A percentile compares a stretch with the other conserved stretches of the same genome.
Conservation (phyloP, 352 stramenopile species). For the Phytophthora pisi region DNA sequence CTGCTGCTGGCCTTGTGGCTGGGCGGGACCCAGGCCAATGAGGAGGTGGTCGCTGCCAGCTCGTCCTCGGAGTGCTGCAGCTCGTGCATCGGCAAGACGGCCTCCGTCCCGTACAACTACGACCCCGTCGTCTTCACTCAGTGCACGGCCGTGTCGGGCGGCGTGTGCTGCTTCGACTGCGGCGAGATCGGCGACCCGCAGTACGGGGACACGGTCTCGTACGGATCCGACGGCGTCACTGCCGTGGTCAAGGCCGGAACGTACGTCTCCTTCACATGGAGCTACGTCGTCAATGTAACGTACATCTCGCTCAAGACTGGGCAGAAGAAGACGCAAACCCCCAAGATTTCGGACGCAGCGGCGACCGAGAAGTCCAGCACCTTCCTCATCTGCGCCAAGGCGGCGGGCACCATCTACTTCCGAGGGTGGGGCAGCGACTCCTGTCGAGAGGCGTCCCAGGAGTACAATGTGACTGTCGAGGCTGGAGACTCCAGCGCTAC, state of each 20-base stretch:
- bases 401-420: slow-evolving; percentile 58
- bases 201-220: slow-evolving; percentile 41
- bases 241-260: slow-evolving; percentile 52
- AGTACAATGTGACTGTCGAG: slow-evolving; percentile 53
- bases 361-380: slow-evolving; percentile 43
- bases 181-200: slow-evolving; percentile 40
- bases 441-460: slow-evolving; percentile 54
- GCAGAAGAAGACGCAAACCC: slow-evolving; percentile 75
- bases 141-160: slow-evolving; percentile 47
- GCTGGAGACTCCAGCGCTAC: slow-evolving; percentile 30
- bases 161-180: slow-evolving; percentile 80
- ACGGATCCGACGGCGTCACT: slow-evolving; percentile 52
- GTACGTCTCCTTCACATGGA: slow-evolving; percentile 64
- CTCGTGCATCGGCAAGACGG: slow-evolving; percentile 72
- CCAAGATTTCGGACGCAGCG: slow-evolving; percentile 37
- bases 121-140: slow-evolving; percentile 66
- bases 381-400: slow-evolving; percentile 67
- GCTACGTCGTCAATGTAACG: slow-evolving; percentile 57
- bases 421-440: slow-evolving; percentile 62
- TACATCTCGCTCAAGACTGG: slow-evolving; percentile 61
- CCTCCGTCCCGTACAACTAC: slow-evolving; percentile 61
- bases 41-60: slow-evolving; percentile 10
- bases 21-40: slow-evolving; percentile 10
- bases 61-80: slow-evolving; percentile 53
- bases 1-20: slow-evolving; percentile 7